These are phyloP conservation scores for Didymella pomorum DNA, from an alignment of 2,329 filamentous ascomycete genomes.

Conservation along the genomic window DNA sequence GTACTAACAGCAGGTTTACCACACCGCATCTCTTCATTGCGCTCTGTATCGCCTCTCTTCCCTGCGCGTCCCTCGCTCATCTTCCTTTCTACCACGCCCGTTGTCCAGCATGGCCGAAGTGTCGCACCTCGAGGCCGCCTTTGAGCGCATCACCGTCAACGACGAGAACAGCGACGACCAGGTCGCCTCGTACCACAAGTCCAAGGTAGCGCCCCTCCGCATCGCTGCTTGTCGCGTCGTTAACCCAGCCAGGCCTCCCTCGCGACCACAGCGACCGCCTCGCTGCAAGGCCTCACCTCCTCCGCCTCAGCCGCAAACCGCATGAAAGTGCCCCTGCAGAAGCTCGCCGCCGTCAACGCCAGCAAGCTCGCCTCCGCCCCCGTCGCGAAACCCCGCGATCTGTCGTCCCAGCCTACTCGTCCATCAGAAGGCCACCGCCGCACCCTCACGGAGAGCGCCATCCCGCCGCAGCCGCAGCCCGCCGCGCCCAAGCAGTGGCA, in stretches of 20 bases:
- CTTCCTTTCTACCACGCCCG: too few species aligned
- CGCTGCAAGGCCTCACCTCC: slow-evolving; percentile 58
- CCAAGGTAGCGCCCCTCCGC: slow-evolving; percentile 68
- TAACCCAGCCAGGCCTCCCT: slow-evolving; percentile 52
- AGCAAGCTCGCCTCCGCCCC: slow-evolving; percentile 53
- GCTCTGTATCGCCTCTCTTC: too few species aligned
- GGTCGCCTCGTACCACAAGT: slow-evolving; percentile 70
- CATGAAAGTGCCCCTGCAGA: slow-evolving; percentile 77
- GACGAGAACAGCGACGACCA: slow-evolving; percentile 84
- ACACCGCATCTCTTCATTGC: too few species aligned
- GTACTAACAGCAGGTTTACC: slow-evolving; percentile 15
- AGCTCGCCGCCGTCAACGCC: slow-evolving; percentile 80
- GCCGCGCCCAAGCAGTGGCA: slow-evolving; percentile 69
- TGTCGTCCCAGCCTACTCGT: slow-evolving; percentile 65
- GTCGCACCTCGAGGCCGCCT: slow-evolving; percentile 81
- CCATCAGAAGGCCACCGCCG: slow-evolving; percentile 51
- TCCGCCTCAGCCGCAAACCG: slow-evolving; percentile 61
- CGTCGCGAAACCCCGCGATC: slow-evolving; percentile 72
- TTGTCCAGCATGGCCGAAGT: slow-evolving; percentile 66
- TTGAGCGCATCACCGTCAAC: slow-evolving; percentile 88
- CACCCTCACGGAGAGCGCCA: slow-evolving; percentile 59
- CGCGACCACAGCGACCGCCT: slow-evolving; percentile 43
- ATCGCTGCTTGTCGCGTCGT: slow-evolving; percentile 12
- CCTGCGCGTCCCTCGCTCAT: slow-evolving; percentile 7
- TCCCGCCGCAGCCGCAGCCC: slow-evolving; percentile 40